Percentiles rank a stretch among this genome's conserved stretches.
Conservation (phyloP, 148 eudicot genomes). For the Vaccinium vitisidaea region DNA sequence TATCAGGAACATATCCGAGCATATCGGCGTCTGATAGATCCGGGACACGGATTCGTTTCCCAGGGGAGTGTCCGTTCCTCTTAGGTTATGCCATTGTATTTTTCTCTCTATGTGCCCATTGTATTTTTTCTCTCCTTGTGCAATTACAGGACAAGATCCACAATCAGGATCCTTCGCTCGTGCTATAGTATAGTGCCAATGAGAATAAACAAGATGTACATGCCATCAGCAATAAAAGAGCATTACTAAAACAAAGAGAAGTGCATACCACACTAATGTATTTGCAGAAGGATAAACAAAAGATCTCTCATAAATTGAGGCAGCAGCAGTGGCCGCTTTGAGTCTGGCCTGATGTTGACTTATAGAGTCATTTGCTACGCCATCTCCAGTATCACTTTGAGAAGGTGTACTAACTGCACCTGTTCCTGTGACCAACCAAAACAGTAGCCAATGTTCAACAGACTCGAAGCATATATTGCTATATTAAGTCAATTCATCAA, state of each 20-base stretch:
- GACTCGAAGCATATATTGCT: background rate
- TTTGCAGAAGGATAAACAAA: conserved; percentile 79
- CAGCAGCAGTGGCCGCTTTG: conserved; percentile 94
- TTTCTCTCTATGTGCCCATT: no score
- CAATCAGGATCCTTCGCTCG: background rate
- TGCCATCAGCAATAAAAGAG: background rate
- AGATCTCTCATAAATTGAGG: conserved; percentile 80
- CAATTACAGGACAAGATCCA: conserved; percentile 13
- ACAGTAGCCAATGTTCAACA: background rate
- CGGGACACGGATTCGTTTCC: no score
- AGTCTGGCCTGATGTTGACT: conserved; percentile 68
- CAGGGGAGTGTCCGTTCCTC: no score
- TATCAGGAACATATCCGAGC: no score
- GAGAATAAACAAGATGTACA: background rate
- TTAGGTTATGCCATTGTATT: no score
- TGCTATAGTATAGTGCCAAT: background rate
- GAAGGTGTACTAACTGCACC: conserved; percentile 41
- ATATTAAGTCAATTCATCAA: background rate
- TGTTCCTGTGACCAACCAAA: conserved; percentile 33
- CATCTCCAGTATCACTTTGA: conserved; percentile 48
- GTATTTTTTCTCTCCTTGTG: background rate
- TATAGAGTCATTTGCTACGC: conserved; percentile 32
- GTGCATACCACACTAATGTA: conserved; percentile 58
- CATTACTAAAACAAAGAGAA: conserved; percentile 4
- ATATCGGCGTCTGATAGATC: no score